Percentiles rank a stretch among this genome's conserved stretches.
Conservation (phyloP, 1,139 yeast species). For the Protomyces macrosporus region DNA sequence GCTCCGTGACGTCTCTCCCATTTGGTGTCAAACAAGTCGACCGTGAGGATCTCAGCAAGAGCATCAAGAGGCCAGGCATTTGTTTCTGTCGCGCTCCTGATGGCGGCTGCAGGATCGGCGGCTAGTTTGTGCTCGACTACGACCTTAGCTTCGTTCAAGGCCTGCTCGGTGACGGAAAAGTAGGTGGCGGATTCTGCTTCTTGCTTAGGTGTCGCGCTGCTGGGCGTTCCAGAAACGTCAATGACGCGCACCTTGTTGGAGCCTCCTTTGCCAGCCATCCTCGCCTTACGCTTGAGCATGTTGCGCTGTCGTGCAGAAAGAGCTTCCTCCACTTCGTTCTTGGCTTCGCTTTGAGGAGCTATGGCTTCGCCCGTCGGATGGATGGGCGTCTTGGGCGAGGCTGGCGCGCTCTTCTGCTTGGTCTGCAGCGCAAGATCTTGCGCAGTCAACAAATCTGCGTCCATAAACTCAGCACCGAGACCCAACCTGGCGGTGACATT, state of each 20-base stretch:
- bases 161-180: constrained; percentile 66
- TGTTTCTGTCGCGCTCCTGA: constrained; percentile 57
- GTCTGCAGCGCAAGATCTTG: constrained; percentile 27
- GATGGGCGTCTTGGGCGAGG: neutral
- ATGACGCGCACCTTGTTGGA: constrained; percentile 54
- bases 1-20: constrained; percentile 99
- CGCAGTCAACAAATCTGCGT: constrained; percentile 36
- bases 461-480: constrained; percentile 44
- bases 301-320: constrained; percentile 72
- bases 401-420: neutral
- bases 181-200: constrained; percentile 25
- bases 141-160: constrained; percentile 64
- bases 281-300: constrained; percentile 88
- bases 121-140: constrained; percentile 76
- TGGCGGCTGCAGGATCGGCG: constrained; percentile 57
- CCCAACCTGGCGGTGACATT: constrained; percentile 44
- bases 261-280: constrained; percentile 58
- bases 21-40: constrained; percentile 72
- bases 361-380: neutral
- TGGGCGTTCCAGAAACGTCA: constrained; percentile 72
- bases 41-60: constrained; percentile 76
- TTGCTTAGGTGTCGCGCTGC: constrained; percentile 35
- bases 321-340: constrained; percentile 23
- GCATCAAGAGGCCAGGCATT: constrained; percentile 95
- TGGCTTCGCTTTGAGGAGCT: constrained; percentile 16